phyloP scores from a whole-genome alignment of 2,329 filamentous ascomycete species.

The Botrytis medusae region DNA sequence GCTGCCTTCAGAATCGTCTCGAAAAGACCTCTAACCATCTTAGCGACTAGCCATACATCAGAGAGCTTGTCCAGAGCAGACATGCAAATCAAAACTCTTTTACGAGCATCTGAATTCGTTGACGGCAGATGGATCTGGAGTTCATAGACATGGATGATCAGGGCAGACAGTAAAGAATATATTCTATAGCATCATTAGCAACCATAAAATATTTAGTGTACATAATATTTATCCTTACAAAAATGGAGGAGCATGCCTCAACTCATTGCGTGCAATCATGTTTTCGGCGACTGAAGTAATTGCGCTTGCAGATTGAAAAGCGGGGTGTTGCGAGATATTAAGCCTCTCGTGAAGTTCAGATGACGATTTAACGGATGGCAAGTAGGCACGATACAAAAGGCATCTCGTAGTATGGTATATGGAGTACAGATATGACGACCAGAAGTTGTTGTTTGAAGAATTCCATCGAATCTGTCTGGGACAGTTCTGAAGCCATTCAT shows the following conservation, averaged over 20 bases:
- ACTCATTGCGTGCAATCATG: conserved; percentile 73
- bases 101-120: conserved; percentile 83
- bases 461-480: conserved; percentile 95
- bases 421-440: conserved; percentile 86
- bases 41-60: conserved; percentile 92
- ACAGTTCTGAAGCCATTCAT: conserved; percentile 95
- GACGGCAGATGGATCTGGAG: conserved; percentile 88
- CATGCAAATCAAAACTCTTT: conserved; percentile 87
- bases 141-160: conserved; percentile 99
- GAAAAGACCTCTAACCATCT: conserved; percentile 96
- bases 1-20: conserved; percentile 71
- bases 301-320: conserved; percentile 93
- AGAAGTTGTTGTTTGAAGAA: conserved; percentile 84
- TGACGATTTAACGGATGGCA: conserved; percentile 74
- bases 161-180: conserved; percentile 90
- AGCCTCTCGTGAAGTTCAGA: conserved; percentile 69
- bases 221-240: not conserved
- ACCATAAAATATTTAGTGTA: not conserved
- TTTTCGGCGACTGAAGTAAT: conserved; percentile 95
- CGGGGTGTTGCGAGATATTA: conserved; percentile 91
- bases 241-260: conserved; percentile 88
- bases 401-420: conserved; percentile 97
- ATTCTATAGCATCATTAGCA: conserved; percentile 65
- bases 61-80: conserved; percentile 88
- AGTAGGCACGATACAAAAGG: conserved; percentile 89